A percentile compares a stretch with the other conserved stretches of the same genome.
These are phyloP conservation scores for Petunia secreta DNA, from an alignment of 257 asterid genomes.

Conservation along the genomic window DNA sequence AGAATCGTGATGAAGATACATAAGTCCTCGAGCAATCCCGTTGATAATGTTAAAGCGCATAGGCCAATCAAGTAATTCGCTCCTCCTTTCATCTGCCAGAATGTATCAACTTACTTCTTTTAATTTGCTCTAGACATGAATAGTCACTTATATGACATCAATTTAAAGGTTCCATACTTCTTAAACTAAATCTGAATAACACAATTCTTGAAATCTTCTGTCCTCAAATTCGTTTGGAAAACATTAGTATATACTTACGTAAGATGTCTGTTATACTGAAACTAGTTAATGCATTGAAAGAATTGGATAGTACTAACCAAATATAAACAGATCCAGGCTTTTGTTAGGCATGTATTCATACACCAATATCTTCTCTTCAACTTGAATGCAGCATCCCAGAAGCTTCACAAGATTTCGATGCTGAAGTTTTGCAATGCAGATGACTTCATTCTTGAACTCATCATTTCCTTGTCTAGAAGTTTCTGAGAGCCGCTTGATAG, in stretches of 20 bases:
- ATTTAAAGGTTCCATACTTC: too few relatives aligned
- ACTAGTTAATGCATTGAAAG: background rate
- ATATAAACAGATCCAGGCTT: slow-evolving; percentile 43
- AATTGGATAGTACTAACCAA: slow-evolving; percentile 36
- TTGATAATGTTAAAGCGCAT: slow-evolving; percentile 41
- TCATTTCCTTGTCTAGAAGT: slow-evolving; percentile 40
- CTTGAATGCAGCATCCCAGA: slow-evolving; percentile 47
- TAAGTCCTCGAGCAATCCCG: slow-evolving; percentile 46
- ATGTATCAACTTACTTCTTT: background rate
- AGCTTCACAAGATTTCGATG: slow-evolving; percentile 52
- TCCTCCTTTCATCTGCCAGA: slow-evolving; percentile 34
- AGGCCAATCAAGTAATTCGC: slow-evolving; percentile 37
- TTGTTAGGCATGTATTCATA: slow-evolving; percentile 47
- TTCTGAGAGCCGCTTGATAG: slow-evolving; percentile 46
- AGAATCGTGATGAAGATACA: slow-evolving; percentile 49
- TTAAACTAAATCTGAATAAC: background rate
- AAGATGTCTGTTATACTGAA: background rate
- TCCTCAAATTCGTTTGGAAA: background rate
- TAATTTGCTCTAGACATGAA: too few relatives aligned
- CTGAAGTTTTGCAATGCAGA: slow-evolving; percentile 45
- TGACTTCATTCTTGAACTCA: slow-evolving; percentile 48
- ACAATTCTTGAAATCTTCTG: background rate
- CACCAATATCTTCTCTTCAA: slow-evolving; percentile 44
- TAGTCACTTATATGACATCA: too few relatives aligned
- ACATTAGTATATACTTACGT: background rate